These are phyloP conservation scores for Blastobotrys ciferrii DNA, from an alignment of 1,139 yeast genomes.

Conservation along the genomic window DNA sequence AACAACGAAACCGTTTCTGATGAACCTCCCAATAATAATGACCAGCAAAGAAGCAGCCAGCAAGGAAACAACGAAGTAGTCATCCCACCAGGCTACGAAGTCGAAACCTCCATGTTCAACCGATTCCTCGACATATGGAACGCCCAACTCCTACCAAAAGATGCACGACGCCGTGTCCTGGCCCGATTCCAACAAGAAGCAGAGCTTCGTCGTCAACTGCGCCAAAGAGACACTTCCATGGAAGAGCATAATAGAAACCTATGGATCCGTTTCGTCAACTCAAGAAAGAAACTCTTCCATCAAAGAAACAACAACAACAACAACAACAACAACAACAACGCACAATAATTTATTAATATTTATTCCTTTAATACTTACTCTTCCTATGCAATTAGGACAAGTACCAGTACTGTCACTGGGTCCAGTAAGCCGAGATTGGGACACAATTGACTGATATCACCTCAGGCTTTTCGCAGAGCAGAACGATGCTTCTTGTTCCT, in stretches of 20 bases:
- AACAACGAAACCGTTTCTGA: slow-evolving; percentile 29
- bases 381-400: no score
- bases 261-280: slow-evolving; percentile 30
- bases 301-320: neutral
- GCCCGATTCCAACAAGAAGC: slow-evolving; percentile 35
- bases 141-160: slow-evolving; percentile 36
- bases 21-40: slow-evolving; percentile 24
- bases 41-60: neutral
- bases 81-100: slow-evolving; percentile 30
- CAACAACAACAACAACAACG: neutral
- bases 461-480: no score
- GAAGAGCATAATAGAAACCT: slow-evolving; percentile 26
- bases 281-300: slow-evolving; percentile 23
- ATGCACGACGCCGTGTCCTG: slow-evolving; percentile 33
- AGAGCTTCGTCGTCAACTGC: slow-evolving; percentile 29
- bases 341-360: neutral
- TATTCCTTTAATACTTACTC: no score
- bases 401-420: no score
- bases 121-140: slow-evolving; percentile 37
- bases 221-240: slow-evolving; percentile 17
- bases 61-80: slow-evolving; percentile 11
- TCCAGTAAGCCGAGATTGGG: no score
- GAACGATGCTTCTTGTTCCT: no score
- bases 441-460: no score
- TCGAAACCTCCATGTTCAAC: slow-evolving; percentile 32